Evolutionary conservation across 371 early-diverging fungal species (phyloP), one percentile per base, ranked within the genome.

Genomic region (Saksenaea vasiformis): DNA sequence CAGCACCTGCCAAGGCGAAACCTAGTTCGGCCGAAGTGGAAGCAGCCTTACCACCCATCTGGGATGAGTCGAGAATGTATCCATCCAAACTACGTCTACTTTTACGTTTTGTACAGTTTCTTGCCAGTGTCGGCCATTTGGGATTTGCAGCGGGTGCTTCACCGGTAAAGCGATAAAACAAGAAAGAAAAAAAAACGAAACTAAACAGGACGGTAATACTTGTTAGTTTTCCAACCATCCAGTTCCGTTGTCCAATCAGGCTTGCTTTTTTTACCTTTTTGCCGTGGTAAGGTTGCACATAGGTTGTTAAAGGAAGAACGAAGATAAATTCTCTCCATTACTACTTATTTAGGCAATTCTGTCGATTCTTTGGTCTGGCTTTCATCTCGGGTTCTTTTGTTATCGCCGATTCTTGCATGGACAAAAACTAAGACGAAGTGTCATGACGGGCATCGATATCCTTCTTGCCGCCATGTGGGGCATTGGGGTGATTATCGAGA

Each of bases 401-500:
- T 76, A 73, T 28, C 83, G 87, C 58, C 69, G 80, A 15, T 35
- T 86, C n/a, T 66, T 72, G 28, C 74, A 70, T 2, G 66, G 71
- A 1, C 39, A 69, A 28, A 85, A 83, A 61, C 75, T 85, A 73
- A 81, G 79, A 51, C 78, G 85, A 0, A 68, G 68, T n/a, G 55
- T 85, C 10, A 67, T 85, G 57, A 70, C 79, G 19, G 66, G 76
- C 14, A 72, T 83, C 53, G 87, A 87, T 56, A 60, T 83, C 19
- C 19, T 85, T 8, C 72, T 87, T 73, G 67, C 84, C 0, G 51
- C 84, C 11, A 36, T 80, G 36, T 87, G 85, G 87, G 75, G 85
- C 37, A 77, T 83, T 61, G 85, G 85, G 22, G 66, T 82, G 10
- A 84, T 87, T 69, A 73, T 87, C 0, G 85, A 85, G 60, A 76